Base-by-base conservation (phyloP, 495 filamentous ascomycete genomes). In the Collariella sp. region DNA sequence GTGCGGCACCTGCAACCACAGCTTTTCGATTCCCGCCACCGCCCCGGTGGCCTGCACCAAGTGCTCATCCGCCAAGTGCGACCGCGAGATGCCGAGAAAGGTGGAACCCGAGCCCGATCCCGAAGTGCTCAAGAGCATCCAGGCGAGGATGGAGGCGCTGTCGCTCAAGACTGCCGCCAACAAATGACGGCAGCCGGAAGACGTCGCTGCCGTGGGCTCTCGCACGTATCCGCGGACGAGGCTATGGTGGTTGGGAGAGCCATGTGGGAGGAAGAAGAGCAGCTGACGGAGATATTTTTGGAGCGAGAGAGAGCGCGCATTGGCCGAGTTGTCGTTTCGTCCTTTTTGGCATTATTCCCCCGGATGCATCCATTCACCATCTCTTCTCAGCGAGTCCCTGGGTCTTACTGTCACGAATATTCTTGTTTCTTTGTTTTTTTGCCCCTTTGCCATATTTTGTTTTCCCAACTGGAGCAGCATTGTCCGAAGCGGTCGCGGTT, bases 101-200 rank as follows among this genome's bases (percentile, higher is more conserved):
- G 70, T 79, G 26, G 83, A 84, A 56, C 79, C 75, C 15, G 75
- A 80, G 61, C 78, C 77, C 3, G 83, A 88, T 52, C 84, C 84
- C 1, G 85, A 84, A 35, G 66, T 88, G 3, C 55, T 85, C 41
- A 72, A 74, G 62, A 78, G 72, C 34, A 70, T 91, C 11, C 76
- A 84, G 63, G 76, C 74, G 40, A 79, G 76, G 54, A 67, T 88
- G 41, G 77, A 74, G 26, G 66, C 51, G 9, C 36, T 83, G 54
- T 68, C 62, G 22, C 59, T 79, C 50, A 61, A n/a, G n/a, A n/a
- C n/a, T n/a, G n/a, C n/a, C n/a, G n/a, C n/a, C n/a, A n/a, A n/a
- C n/a, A n/a, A 63, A 42, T 65, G 54, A 62, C 59, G 46, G 6
- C 39, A 46, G 31, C n/a, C 19, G n/a, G 20, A 33, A 16, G 29